phyloP scores from a whole-genome alignment of 139 green algal genomes.

The Picochlorum sp. region DNA sequence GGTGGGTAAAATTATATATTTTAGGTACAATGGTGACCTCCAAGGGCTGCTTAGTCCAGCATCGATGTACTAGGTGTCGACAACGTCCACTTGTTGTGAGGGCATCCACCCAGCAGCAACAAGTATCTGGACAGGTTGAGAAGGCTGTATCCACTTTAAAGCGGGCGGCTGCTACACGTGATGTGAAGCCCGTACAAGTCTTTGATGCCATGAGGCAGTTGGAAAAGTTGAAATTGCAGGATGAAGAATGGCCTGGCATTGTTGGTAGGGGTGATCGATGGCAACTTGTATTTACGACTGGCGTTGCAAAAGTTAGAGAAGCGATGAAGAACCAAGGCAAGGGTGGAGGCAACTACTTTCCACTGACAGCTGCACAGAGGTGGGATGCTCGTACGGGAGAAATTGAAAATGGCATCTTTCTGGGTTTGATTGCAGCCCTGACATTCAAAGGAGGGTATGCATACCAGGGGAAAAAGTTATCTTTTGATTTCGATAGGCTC shows the following conservation, averaged over 20 bases:
- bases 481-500: constrained; percentile 41
- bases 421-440: constrained; percentile 34
- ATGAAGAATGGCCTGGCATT: constrained; percentile 16
- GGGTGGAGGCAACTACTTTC: constrained; percentile 35
- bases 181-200: constrained; percentile 16
- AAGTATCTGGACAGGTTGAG: background rate
- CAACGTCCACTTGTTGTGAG: background rate
- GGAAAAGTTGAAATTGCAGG: constrained; percentile 27
- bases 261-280: constrained; percentile 33
- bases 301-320: constrained; percentile 13
- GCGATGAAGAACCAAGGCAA: constrained; percentile 21
- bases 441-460: constrained; percentile 31
- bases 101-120: background rate
- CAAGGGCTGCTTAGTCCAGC: background rate
- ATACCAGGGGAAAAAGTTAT: constrained; percentile 21
- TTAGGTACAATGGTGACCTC: background rate
- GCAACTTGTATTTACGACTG: constrained; percentile 37
- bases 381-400: constrained; percentile 27
- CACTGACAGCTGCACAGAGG: constrained; percentile 31
- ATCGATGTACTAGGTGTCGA: background rate
- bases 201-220: constrained; percentile 17
- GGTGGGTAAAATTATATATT: background rate
- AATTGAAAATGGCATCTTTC: constrained; percentile 45
- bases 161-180: background rate
- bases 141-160: constrained; percentile 9